Percentiles rank a stretch among this genome's conserved stretches.
phyloP scores from a whole-genome alignment of 2,329 filamentous ascomycete genomes.

The Sphaceloma murrayae region DNA sequence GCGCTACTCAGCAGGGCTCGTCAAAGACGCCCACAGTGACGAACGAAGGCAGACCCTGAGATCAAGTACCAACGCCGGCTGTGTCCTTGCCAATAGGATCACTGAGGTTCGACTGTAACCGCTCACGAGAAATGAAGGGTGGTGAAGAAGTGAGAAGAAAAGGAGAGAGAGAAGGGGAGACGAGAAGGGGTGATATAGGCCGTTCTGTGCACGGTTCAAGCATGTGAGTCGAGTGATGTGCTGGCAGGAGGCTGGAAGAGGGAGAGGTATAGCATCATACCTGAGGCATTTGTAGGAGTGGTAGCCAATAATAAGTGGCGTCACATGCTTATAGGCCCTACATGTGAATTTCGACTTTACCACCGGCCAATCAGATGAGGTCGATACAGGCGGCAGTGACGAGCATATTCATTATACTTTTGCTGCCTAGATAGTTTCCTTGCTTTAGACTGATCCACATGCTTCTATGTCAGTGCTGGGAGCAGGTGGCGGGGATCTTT shows the following conservation, averaged over 20 bases:
- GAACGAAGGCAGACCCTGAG: neutral
- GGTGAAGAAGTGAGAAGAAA: slow-evolving; percentile 5
- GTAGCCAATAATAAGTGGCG: neutral
- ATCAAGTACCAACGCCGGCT: neutral
- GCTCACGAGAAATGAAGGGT: neutral
- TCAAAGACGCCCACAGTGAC: neutral
- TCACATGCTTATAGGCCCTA: neutral
- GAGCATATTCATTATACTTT: neutral
- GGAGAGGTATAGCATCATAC: neutral
- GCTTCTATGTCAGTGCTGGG: too few species aligned
- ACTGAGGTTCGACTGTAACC: neutral
- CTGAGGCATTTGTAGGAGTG: neutral
- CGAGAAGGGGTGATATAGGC: neutral
- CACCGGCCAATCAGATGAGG: neutral
- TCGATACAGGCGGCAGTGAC: neutral
- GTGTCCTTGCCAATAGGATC: neutral
- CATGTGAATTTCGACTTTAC: neutral
- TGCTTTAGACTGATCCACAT: too few species aligned
- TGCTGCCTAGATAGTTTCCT: neutral
- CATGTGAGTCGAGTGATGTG: neutral
- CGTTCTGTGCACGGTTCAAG: neutral
- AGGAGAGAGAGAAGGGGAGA: slow-evolving; percentile 10
- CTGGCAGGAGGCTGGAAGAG: slow-evolving; percentile 1
- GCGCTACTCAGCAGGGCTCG: neutral
- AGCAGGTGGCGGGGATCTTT: too few species aligned